These are phyloP conservation scores for Kwoniella shandongensis DNA, from an alignment of 768 basidiomycete genomes.

Conservation along the genomic window DNA sequence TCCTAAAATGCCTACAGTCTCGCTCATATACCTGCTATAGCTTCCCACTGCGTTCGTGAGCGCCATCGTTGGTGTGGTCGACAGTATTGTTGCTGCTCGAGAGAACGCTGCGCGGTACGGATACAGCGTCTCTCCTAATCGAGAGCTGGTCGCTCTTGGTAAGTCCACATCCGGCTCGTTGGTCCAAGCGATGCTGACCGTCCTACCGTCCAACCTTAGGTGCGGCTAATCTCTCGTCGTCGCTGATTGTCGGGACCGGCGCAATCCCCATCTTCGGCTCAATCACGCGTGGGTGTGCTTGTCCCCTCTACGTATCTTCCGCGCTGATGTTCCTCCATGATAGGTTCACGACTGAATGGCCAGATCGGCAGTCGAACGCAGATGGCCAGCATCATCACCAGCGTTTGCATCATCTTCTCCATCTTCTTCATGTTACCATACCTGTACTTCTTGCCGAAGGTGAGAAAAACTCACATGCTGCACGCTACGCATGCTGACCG, in stretches of 20 bases:
- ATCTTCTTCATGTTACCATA: constrained; percentile 87
- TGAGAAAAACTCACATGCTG: constrained; percentile 54
- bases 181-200: constrained; percentile 19
- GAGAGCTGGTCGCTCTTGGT: constrained; percentile 89
- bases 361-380: constrained; percentile 86
- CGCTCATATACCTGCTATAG: constrained; percentile 17
- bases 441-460: constrained; percentile 85
- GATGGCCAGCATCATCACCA: constrained; percentile 74
- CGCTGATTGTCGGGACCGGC: constrained; percentile 70
- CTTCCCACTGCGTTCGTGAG: constrained; percentile 61
- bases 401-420: constrained; percentile 70
- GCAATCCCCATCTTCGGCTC: constrained; percentile 90
- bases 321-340: neutral
- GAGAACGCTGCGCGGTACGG: constrained; percentile 83
- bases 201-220: too few species aligned
- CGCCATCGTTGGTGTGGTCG: constrained; percentile 86
- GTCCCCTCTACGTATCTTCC: neutral
- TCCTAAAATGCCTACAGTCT: too few species aligned
- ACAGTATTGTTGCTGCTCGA: constrained; percentile 93
- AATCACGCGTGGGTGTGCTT: constrained; percentile 66
- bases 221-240: constrained; percentile 72
- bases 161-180: constrained; percentile 5
- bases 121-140: constrained; percentile 86
- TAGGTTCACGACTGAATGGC: constrained; percentile 75
- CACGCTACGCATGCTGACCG: constrained; percentile 2